phyloP scores from a whole-genome alignment of 148 eudicot species.

The Camellia sinensis region DNA sequence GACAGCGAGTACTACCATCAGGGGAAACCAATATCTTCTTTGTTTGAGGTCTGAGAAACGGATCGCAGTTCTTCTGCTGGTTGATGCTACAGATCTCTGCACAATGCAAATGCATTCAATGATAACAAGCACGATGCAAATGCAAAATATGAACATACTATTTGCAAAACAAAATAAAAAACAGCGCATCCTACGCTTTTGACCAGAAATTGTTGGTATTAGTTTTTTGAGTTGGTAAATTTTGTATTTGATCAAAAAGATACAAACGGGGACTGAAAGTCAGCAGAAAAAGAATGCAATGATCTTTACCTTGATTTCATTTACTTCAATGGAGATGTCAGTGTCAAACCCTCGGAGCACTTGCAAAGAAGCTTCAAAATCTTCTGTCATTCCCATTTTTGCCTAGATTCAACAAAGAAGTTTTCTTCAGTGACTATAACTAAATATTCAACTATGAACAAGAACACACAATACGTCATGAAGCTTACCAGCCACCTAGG shows the following conservation, averaged over 20 bases:
- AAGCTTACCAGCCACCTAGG: constrained; percentile 96
- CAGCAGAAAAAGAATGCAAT: neutral
- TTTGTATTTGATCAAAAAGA: neutral
- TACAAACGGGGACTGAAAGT: neutral
- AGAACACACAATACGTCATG: neutral
- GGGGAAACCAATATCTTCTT: constrained; percentile 92
- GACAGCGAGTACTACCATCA: constrained; percentile 54
- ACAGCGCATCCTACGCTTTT: neutral
- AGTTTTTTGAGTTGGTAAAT: neutral
- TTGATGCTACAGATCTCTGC: constrained; percentile 85
- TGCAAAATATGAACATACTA: neutral
- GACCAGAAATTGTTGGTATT: neutral
- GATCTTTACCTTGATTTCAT: constrained; percentile 78
- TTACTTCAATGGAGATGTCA: constrained; percentile 77
- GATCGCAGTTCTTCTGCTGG: constrained; percentile 67
- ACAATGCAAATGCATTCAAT: constrained; percentile 15
- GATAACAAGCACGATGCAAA: constrained; percentile 21
- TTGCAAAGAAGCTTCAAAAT: constrained; percentile 93
- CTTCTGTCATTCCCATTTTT: constrained; percentile 91
- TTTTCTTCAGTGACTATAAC: constrained; percentile 1
- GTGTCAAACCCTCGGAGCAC: constrained; percentile 93
- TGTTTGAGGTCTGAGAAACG: constrained; percentile 73
- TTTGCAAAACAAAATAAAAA: neutral
- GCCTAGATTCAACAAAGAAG: constrained; percentile 44
- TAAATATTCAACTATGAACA: neutral